These are phyloP conservation scores for Trichocladium antarcticum DNA, from an alignment of 495 filamentous ascomycete genomes.

Conservation along the genomic window DNA sequence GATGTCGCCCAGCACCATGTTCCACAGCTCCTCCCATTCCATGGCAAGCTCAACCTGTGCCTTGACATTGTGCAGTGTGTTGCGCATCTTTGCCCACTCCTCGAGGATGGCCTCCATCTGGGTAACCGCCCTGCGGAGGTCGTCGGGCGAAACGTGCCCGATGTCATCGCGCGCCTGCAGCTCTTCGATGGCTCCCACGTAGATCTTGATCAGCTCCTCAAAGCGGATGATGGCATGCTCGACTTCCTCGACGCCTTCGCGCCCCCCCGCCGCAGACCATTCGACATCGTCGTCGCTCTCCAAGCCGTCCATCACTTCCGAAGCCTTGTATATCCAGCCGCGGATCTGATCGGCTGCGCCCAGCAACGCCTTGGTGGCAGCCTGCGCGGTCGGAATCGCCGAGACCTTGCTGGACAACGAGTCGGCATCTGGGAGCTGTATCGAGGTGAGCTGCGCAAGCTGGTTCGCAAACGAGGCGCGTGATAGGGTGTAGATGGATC, in stretches of 20 bases:
- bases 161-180: conserved; percentile 76
- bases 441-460: conserved; percentile 72
- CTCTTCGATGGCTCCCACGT: conserved; percentile 81
- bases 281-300: conserved; percentile 94
- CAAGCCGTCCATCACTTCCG: conserved; percentile 69
- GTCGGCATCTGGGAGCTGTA: conserved; percentile 72
- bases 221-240: conserved; percentile 78
- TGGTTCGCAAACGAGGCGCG: conserved; percentile 84
- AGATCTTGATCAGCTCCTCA: conserved; percentile 76
- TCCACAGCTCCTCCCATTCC: conserved; percentile 98
- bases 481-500: conserved; percentile 81
- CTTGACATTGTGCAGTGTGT: conserved; percentile 64
- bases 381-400: conserved; percentile 67
- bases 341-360: conserved; percentile 81
- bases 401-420: conserved; percentile 70
- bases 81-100: conserved; percentile 75
- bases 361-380: conserved; percentile 64
- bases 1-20: conserved; percentile 84
- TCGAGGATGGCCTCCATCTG: conserved; percentile 78
- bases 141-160: conserved; percentile 50
- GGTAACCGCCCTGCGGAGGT: conserved; percentile 57
- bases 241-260: conserved; percentile 80
- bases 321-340: conserved; percentile 83
- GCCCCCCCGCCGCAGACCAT: conserved; percentile 87
- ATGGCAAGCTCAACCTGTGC: conserved; percentile 88